Conservation (phyloP, 768 basidiomycete species). For the Amanita thiersii region DNA sequence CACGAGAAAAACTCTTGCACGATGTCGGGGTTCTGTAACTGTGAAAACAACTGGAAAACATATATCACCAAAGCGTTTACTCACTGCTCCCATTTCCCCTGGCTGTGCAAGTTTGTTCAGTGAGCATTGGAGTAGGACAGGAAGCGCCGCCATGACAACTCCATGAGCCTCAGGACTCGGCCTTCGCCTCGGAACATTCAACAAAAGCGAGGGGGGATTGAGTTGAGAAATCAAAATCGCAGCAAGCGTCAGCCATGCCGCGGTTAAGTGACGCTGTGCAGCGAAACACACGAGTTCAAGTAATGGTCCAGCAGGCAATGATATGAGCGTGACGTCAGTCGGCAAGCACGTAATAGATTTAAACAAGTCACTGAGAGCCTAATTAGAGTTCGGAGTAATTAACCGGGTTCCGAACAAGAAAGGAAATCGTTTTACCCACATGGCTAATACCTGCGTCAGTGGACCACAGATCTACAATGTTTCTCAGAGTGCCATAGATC, state of each 20-base stretch:
- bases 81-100: slow-evolving; percentile 64
- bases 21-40: slow-evolving; percentile 76
- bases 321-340: slow-evolving; percentile 67
- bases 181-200: slow-evolving; percentile 35
- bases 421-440: slow-evolving; percentile 36
- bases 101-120: slow-evolving; percentile 44
- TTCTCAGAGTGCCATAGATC: slow-evolving; percentile 52
- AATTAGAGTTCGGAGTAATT: slow-evolving; percentile 2
- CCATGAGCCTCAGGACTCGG: slow-evolving; percentile 48
- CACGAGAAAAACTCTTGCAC: slow-evolving; percentile 85
- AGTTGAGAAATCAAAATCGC: slow-evolving; percentile 77
- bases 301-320: slow-evolving; percentile 74
- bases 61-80: slow-evolving; percentile 16
- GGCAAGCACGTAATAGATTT: slow-evolving; percentile 82
- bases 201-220: slow-evolving; percentile 56
- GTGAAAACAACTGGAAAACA: background rate
- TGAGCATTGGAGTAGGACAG: slow-evolving; percentile 50
- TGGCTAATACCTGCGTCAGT: slow-evolving; percentile 69
- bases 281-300: slow-evolving; percentile 74
- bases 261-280: slow-evolving; percentile 62
- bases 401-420: background rate
- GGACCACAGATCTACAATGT: slow-evolving; percentile 68
- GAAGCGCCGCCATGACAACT: slow-evolving; percentile 47
- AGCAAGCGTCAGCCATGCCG: slow-evolving; percentile 79
- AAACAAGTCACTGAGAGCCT: slow-evolving; percentile 79